Conservation (phyloP, 139 green algal species). For the Micractinium conductrix region DNA sequence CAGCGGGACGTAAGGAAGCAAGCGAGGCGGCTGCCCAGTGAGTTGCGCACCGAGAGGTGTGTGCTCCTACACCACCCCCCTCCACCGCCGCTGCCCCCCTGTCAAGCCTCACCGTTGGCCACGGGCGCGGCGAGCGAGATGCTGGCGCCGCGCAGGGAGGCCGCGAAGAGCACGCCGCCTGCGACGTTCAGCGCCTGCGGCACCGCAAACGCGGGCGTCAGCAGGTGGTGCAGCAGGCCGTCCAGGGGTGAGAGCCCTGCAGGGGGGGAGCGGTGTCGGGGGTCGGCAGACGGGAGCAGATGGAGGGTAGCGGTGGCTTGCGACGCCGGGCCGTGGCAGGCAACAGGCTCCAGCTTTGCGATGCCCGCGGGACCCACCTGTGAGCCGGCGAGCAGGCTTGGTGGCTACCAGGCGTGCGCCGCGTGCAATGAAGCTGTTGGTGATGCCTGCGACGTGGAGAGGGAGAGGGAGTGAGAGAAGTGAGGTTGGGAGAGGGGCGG, state of each 20-base stretch:
- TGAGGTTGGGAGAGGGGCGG: neutral
- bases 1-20: neutral
- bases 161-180: slow-evolving; percentile 62
- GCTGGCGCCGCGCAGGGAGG: slow-evolving; percentile 44
- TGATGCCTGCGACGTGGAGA: slow-evolving; percentile 31
- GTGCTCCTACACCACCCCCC: neutral
- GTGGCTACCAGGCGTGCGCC: slow-evolving; percentile 29
- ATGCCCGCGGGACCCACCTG: too few species aligned
- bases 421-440: slow-evolving; percentile 70
- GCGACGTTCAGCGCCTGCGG: slow-evolving; percentile 61
- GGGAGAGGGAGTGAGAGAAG: neutral
- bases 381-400: neutral
- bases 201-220: slow-evolving; percentile 39
- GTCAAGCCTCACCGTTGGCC: slow-evolving; percentile 82
- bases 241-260: slow-evolving; percentile 3
- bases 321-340: too few species aligned
- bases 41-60: neutral
- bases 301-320: too few species aligned
- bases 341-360: too few species aligned
- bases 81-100: too few species aligned
- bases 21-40: neutral
- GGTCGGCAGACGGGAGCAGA: neutral
- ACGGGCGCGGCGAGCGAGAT: slow-evolving; percentile 65
- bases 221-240: slow-evolving; percentile 37
- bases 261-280: neutral